phyloP scores from a whole-genome alignment of 1,284 basidiomycete species.

The Cryptococcus floricola region DNA sequence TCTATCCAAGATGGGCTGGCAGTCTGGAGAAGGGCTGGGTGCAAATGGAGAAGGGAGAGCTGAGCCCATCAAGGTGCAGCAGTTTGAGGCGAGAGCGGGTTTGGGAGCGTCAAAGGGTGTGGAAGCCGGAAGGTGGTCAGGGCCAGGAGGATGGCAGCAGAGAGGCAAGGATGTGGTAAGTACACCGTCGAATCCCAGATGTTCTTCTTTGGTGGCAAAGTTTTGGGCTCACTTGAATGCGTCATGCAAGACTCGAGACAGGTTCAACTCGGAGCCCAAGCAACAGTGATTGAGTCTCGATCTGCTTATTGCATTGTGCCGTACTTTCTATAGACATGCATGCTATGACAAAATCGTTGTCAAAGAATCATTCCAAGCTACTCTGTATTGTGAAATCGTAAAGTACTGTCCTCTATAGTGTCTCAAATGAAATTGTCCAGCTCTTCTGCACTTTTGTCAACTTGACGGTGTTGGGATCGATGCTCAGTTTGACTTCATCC shows the following conservation, averaged over 20 bases:
- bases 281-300: neutral
- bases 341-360: too few relatives aligned
- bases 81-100: conserved; percentile 80
- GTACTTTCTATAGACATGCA: too few relatives aligned
- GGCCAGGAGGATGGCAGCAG: conserved; percentile 35
- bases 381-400: too few relatives aligned
- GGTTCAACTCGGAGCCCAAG: neutral
- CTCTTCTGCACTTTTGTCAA: too few relatives aligned
- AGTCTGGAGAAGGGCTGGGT: conserved; percentile 79
- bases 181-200: neutral
- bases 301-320: too few relatives aligned
- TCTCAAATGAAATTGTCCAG: too few relatives aligned
- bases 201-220: neutral
- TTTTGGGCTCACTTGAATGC: neutral
- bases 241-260: neutral
- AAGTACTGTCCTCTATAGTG: too few relatives aligned
- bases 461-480: neutral
- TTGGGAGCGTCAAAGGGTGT: conserved; percentile 82
- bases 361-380: too few relatives aligned
- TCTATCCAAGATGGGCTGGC: conserved; percentile 95
- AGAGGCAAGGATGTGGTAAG: conserved; percentile 41
- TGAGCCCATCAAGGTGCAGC: conserved; percentile 77
- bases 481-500: too few relatives aligned
- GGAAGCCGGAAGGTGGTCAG: conserved; percentile 70
- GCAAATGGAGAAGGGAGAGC: conserved; percentile 72